Evolutionary conservation across 116 monocot genomes (phyloP).

Genomic region (Iris pallida): DNA sequence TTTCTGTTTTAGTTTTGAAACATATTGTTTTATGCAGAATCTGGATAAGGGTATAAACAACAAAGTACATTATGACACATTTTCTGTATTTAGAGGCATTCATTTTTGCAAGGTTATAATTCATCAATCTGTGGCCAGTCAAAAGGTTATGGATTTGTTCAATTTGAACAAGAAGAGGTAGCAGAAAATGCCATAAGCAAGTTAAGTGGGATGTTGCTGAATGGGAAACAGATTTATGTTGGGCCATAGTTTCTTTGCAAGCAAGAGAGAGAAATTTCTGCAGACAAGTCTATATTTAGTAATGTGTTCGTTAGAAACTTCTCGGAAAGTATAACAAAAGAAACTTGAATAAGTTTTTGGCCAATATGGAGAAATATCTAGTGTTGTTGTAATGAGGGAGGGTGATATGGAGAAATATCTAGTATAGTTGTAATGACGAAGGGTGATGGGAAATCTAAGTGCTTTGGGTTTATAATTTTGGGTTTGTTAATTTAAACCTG

Average conservation of each 20-base stretch:
- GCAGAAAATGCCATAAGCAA: slow-evolving; percentile 78
- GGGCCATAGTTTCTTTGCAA: slow-evolving; percentile 82
- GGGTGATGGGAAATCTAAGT: slow-evolving; percentile 77
- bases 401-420: slow-evolving; percentile 69
- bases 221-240: slow-evolving; percentile 90
- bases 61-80: slow-evolving; percentile 87
- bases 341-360: slow-evolving; percentile 69
- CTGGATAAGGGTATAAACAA: slow-evolving; percentile 84
- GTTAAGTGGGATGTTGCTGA: slow-evolving; percentile 90
- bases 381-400: too few relatives aligned
- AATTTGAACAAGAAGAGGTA: slow-evolving; percentile 70
- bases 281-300: slow-evolving; percentile 48
- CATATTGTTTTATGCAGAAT: slow-evolving; percentile 51
- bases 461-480: slow-evolving; percentile 96
- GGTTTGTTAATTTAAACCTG: too few relatives aligned
- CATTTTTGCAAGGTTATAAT: slow-evolving; percentile 84
- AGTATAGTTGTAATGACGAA: slow-evolving; percentile 84
- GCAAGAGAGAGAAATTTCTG: slow-evolving; percentile 71
- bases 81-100: slow-evolving; percentile 77
- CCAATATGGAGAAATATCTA: too few relatives aligned
- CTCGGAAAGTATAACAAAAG: slow-evolving; percentile 59
- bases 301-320: slow-evolving; percentile 97
- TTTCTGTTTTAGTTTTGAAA: neutral
- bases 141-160: slow-evolving; percentile 95
- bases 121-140: slow-evolving; percentile 75